Evolutionary conservation across 768 basidiomycete species (phyloP).

Genomic region (Mycena kentingensis): DNA sequence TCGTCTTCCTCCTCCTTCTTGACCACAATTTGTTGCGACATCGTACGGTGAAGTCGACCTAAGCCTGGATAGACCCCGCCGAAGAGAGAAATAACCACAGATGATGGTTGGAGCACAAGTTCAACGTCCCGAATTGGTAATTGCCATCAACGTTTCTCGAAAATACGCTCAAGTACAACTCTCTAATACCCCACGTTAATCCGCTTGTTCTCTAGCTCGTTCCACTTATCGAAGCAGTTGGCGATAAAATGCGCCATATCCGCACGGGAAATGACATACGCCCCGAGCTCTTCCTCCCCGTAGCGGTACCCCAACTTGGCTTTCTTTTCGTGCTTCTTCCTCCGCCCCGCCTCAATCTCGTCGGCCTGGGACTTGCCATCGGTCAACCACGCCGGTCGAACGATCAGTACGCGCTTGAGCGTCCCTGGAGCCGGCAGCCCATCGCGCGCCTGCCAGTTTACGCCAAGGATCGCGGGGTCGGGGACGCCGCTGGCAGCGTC

Average conservation of each 20-base stretch:
- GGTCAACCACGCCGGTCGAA: constrained; percentile 49
- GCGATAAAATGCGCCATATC: constrained; percentile 56
- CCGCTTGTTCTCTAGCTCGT: constrained; percentile 42
- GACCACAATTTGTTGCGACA: too few species aligned
- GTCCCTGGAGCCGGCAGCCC: constrained; percentile 36
- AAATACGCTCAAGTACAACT: too few species aligned
- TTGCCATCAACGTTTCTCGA: too few species aligned
- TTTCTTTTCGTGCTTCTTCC: constrained; percentile 1
- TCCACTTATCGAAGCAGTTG: constrained; percentile 38
- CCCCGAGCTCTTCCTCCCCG: constrained; percentile 32
- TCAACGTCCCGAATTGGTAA: too few species aligned
- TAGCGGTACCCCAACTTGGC: constrained; percentile 32
- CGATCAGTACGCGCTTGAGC: constrained; percentile 39
- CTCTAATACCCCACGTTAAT: background rate
- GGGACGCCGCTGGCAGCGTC: constrained; percentile 42
- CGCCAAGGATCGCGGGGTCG: constrained; percentile 42
- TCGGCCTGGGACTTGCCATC: constrained; percentile 41
- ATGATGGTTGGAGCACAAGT: too few species aligned
- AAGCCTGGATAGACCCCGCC: too few species aligned
- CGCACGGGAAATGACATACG: constrained; percentile 45
- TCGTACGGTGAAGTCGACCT: too few species aligned
- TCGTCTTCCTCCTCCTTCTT: too few species aligned
- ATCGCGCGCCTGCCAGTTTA: constrained; percentile 33
- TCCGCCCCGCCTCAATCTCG: background rate
- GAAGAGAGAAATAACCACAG: too few species aligned